Conservation (phyloP, 768 basidiomycete genomes). For the Lentinula guzmanii region DNA sequence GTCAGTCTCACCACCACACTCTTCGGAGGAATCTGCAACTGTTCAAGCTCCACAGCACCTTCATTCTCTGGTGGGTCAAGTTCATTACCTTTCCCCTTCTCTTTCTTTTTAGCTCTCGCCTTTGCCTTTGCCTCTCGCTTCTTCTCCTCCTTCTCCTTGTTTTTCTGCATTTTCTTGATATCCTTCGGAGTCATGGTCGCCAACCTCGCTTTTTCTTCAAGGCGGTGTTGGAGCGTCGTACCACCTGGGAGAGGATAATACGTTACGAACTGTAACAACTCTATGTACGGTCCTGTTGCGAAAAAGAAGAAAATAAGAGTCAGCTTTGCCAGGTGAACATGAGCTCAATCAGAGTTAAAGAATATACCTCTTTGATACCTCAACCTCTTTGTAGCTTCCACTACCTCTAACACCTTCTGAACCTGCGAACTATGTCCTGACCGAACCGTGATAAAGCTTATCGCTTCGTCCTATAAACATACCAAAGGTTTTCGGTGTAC, state of each 20-base stretch:
- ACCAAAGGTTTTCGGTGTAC: constrained; percentile 6
- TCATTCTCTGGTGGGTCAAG: constrained; percentile 33
- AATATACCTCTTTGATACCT: constrained; percentile 61
- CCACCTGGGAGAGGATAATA: constrained; percentile 42
- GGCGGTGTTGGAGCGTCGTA: neutral
- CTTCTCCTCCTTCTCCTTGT: constrained; percentile 23
- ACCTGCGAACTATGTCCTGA: constrained; percentile 60
- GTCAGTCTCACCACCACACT: constrained; percentile 70
- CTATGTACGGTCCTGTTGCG: constrained; percentile 37
- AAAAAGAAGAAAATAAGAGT: neutral
- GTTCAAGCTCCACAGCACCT: constrained; percentile 15
- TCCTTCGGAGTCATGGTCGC: neutral
- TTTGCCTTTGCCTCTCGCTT: neutral
- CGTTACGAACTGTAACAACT: constrained; percentile 70
- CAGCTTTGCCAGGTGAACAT: too few relatives aligned
- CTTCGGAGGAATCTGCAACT: constrained; percentile 59
- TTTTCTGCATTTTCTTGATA: constrained; percentile 45
- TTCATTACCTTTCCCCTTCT: constrained; percentile 39
- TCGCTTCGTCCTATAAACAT: constrained; percentile 58
- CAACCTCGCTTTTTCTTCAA: neutral
- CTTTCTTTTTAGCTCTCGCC: neutral
- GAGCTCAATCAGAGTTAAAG: neutral
- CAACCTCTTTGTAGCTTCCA: constrained; percentile 71
- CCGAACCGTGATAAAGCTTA: constrained; percentile 72
- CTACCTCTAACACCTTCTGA: constrained; percentile 73